Base-by-base conservation (phyloP, 163 green algal species). In the Volvox carteri region DNA sequence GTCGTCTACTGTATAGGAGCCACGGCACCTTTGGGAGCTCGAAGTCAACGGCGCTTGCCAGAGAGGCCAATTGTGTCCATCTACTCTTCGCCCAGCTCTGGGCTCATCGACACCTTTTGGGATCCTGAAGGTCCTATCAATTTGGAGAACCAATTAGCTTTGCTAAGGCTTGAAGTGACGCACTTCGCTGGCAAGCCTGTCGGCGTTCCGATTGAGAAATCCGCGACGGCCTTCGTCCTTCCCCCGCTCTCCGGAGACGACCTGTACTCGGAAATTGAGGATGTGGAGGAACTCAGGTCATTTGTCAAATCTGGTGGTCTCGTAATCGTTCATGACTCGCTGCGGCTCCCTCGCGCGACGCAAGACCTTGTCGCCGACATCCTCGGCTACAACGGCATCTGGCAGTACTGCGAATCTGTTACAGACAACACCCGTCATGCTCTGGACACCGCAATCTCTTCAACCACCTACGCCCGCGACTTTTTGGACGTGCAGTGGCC, bases 401-500 rank as follows among this genome's bases (percentile, higher is more conserved):
- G 73, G 76, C 52, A 85, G 35, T 35, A 73, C 2, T 85, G 76
- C 33, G 25, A 73, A 35, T 18, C 76, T 21, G 30, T 85, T 23
- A 72, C 50, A 4, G 76, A 68, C 75, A 83, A 68, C 46, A 21
- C 46, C 14, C 46, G 75, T 30, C 28, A 30, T 16, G 9, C n/a
- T 11, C 28, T 80, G 4, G 44, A 19, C 5, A 23, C n/a, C 28
- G 7, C 23, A 23, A 44, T 30, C 35, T 25, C 65, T 35, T 19
- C 33, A 2, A 25, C 35, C n/a, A 21, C 33, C 18, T 37, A 73
- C 9, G 52, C 50, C 1, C 3, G 39, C 16, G 28, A 65, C 19
- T 85, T 85, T 37, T 25, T 85, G 25, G 6, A 46, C 19, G 37
- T 65, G 4, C 21, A 19, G 8, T 85, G 78, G 78, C 78, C 78